These are phyloP conservation scores for Verbena officinalis DNA, from an alignment of 257 asterid species.

Conservation along the genomic window DNA sequence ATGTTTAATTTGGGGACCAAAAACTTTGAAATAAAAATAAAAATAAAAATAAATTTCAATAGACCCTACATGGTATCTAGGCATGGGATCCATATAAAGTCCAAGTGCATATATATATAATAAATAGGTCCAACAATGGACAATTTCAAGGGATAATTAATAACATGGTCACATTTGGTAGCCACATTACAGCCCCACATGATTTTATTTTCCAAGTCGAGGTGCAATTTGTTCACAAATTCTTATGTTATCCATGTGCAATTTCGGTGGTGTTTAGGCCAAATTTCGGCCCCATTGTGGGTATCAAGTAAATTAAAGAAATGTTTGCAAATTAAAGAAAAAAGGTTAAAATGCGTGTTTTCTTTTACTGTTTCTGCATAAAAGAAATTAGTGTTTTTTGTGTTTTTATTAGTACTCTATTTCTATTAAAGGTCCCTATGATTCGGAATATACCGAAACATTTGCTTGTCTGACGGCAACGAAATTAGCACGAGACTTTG, in stretches of 20 bases:
- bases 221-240: conserved; percentile 20
- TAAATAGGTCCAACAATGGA: conserved; percentile 7
- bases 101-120: too few relatives aligned
- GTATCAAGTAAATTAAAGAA: conserved; percentile 15
- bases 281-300: conserved; percentile 28
- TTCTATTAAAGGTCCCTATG: too few relatives aligned
- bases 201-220: conserved; percentile 7
- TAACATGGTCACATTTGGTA: conserved; percentile 30
- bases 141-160: conserved; percentile 24
- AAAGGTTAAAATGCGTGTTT: too few relatives aligned
- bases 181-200: conserved; percentile 38
- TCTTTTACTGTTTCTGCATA: too few relatives aligned
- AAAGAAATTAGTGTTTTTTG: too few relatives aligned
- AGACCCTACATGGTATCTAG: conserved; percentile 34
- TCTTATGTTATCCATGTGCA: conserved; percentile 46
- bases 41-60: conserved; percentile 17
- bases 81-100: too few relatives aligned
- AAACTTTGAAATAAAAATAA: too few relatives aligned
- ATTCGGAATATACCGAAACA: too few relatives aligned
- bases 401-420: too few relatives aligned
- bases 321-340: too few relatives aligned
- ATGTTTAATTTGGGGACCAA: conserved; percentile 31
- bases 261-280: conserved; percentile 20
- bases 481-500: too few relatives aligned
- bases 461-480: too few relatives aligned